Evolutionary conservation across 805 yeast species (phyloP).

Genomic region (Candida maesae): DNA sequence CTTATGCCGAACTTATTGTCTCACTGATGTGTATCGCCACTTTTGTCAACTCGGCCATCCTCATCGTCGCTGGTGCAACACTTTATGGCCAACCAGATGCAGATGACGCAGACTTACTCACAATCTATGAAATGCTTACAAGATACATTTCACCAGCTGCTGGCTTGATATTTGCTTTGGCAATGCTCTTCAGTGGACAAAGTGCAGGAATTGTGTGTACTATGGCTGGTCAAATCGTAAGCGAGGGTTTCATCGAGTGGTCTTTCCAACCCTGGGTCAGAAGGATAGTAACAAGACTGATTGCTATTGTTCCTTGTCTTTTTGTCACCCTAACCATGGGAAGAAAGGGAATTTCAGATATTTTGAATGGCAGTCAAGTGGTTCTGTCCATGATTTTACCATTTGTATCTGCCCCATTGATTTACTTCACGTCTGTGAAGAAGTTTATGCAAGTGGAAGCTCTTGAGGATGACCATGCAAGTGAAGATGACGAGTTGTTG

Average conservation of each 20-base stretch:
- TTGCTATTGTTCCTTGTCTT: constrained; percentile 84
- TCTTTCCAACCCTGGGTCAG: constrained; percentile 78
- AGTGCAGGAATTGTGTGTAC: constrained; percentile 95
- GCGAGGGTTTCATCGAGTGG: constrained; percentile 85
- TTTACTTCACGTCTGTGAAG: constrained; percentile 72
- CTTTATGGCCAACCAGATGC: constrained; percentile 60
- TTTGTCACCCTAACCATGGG: constrained; percentile 71
- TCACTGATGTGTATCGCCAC: constrained; percentile 84
- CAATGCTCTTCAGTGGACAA: constrained; percentile 87
- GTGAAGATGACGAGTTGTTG: constrained; percentile 6
- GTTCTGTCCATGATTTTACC: constrained; percentile 78
- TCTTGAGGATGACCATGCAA: constrained; percentile 14
- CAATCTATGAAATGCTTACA: constrained; percentile 69
- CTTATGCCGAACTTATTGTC: constrained; percentile 77
- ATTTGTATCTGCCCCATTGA: constrained; percentile 82
- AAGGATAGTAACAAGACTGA: constrained; percentile 71
- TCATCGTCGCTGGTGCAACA: constrained; percentile 90
- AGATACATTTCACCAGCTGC: constrained; percentile 78
- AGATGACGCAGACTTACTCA: constrained; percentile 75
- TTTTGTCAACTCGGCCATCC: constrained; percentile 87
- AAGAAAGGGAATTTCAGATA: constrained; percentile 72
- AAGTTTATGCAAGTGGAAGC: constrained; percentile 57
- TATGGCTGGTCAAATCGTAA: constrained; percentile 88
- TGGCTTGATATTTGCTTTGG: constrained; percentile 84
- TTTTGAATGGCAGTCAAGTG: constrained; percentile 80